These are phyloP conservation scores for Ocimum tenuiflorum DNA, from an alignment of 257 asterid genomes.

Conservation along the genomic window DNA sequence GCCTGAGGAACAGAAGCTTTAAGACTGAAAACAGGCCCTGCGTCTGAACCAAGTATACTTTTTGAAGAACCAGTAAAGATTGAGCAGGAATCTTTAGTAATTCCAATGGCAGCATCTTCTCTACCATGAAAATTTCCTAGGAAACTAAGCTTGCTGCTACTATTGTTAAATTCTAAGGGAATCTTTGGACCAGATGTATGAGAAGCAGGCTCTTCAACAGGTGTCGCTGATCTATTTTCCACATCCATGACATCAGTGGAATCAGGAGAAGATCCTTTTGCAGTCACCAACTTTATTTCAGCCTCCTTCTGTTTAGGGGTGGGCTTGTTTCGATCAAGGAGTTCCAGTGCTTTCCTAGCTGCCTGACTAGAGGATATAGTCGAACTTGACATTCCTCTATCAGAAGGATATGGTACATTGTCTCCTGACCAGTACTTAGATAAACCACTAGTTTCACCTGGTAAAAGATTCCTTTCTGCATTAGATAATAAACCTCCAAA, in stretches of 20 bases:
- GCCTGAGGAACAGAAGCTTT: constrained; percentile 33
- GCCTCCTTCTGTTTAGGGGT: constrained; percentile 70
- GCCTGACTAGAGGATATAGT: constrained; percentile 31
- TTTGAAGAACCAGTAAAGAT: constrained; percentile 20
- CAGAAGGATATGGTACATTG: constrained; percentile 25
- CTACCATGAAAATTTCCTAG: constrained; percentile 22
- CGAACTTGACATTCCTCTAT: constrained; percentile 24
- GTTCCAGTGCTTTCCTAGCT: constrained; percentile 51
- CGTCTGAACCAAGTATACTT: constrained; percentile 26
- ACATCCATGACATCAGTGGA: constrained; percentile 24
- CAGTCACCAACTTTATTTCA: constrained; percentile 53
- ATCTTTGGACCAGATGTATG: constrained; percentile 19
- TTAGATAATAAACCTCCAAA: constrained; percentile 37
- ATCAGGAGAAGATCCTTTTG: constrained; percentile 44
- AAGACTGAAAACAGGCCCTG: constrained; percentile 25
- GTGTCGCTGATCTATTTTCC: constrained; percentile 27
- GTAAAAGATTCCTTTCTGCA: constrained; percentile 33
- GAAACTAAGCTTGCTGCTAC: constrained; percentile 27
- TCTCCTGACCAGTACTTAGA: constrained; percentile 33
- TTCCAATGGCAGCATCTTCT: constrained; percentile 29
- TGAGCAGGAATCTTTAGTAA: constrained; percentile 27
- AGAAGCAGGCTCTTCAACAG: constrained; percentile 32
- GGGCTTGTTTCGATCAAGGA: constrained; percentile 64
- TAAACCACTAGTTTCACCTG: constrained; percentile 45
- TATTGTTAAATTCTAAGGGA: constrained; percentile 25